phyloP scores from a whole-genome alignment of 805 yeast genomes.

The Yamadazyma olivae region DNA sequence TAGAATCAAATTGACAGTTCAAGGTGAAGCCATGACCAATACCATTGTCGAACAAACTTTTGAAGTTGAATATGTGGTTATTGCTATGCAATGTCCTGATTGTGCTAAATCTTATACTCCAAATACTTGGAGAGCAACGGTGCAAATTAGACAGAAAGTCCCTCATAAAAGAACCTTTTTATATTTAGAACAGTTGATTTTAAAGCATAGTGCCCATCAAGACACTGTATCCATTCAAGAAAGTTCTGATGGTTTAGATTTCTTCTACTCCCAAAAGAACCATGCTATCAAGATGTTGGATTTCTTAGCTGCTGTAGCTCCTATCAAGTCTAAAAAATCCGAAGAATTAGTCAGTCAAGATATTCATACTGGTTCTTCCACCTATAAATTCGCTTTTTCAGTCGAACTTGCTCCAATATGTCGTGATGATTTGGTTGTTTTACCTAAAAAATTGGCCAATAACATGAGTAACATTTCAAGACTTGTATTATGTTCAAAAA shows the following conservation, averaged over 20 bases:
- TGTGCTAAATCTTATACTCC: conserved; percentile 97
- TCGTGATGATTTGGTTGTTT: conserved; percentile 90
- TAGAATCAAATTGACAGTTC: conserved; percentile 86
- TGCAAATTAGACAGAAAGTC: conserved; percentile 96
- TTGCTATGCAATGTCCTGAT: conserved; percentile 97
- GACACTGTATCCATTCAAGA: conserved; percentile 94
- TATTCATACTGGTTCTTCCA: conserved; percentile 84
- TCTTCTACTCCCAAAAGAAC: conserved; percentile 81
- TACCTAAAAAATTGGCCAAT: conserved; percentile 84
- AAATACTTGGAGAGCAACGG: conserved; percentile 97
- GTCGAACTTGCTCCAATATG: conserved; percentile 95
- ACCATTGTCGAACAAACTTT: conserved; percentile 92
- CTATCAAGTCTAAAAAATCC: conserved; percentile 77
- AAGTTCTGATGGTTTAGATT: conserved; percentile 90
- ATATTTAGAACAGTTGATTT: conserved; percentile 90
- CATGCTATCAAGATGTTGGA: conserved; percentile 95
- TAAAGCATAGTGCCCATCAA: conserved; percentile 88
- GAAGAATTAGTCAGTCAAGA: conserved; percentile 91
- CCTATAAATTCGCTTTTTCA: conserved; percentile 87
- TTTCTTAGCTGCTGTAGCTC: conserved; percentile 80
- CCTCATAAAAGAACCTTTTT: conserved; percentile 95
- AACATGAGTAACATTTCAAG: conserved; percentile 80
- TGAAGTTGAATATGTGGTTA: conserved; percentile 90
- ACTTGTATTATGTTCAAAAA: conserved; percentile 78
- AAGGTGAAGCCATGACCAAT: conserved; percentile 92